Base-by-base conservation (phyloP, 2,329 filamentous ascomycete species). In the Colletotrichum sp. region DNA sequence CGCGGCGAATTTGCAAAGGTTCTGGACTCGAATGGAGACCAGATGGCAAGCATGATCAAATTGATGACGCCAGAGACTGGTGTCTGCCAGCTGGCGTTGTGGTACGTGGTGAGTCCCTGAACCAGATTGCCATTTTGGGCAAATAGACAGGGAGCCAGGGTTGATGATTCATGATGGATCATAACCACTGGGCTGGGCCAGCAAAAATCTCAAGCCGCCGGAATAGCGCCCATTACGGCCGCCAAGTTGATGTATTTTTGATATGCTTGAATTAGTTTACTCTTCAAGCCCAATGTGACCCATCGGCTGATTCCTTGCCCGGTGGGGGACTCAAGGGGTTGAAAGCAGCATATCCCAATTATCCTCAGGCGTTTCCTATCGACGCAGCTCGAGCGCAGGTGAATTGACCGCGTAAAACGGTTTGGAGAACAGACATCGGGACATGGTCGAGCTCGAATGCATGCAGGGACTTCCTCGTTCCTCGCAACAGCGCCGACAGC, bases 401-500 rank as follows among this genome's bases (percentile, higher is more conserved):
- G 64, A 59, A 62, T 15, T 68, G 34, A 39, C 32, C 26, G 64
- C 74, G n/a, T 36, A n/a, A n/a, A 75, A 52, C 44, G 64, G 70
- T 34, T 75, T 44, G 70, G 36, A 63, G 70, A 75, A 75, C 74
- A 74, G 74, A 75, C 70, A 13, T 44, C 30, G n/a, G 30, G 34
- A n/a, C 28, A 69, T 39, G 70, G 70, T 59, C 73, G 70, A 73
- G 74, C 74, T 68, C 28, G 18, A 28, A 26, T 57, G 16, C 64
- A 75, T 75, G 74, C 74, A 75, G 74, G 74, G 74, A 75, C 74
- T 75, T 74, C 64, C 70, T 73, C 70, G 59, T 60, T 55, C 16
- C 36, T 39, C 57, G 36, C 44, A 60, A 60, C 64, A 71, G 48
- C 30, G 62, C 63, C 63, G 44, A 44, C 36, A 63, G 57, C 62